Base-by-base conservation (phyloP, 2,329 filamentous ascomycete genomes). In the Pseudogymnoascus sp. region DNA sequence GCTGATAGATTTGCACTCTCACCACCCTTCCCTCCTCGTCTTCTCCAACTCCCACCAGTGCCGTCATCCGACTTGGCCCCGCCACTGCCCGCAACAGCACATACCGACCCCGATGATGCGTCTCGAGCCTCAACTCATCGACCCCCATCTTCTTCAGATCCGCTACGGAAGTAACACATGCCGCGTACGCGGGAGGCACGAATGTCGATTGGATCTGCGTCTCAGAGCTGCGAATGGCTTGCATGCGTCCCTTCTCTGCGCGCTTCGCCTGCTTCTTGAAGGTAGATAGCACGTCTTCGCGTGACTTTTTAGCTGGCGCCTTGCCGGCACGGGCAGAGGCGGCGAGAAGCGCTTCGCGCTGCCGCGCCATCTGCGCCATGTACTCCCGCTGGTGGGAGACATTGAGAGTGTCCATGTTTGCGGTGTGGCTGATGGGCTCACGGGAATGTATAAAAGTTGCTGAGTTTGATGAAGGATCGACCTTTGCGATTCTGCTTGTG, bases 1-100 rank as follows among this genome's bases (percentile, higher is more conserved):
- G 77, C 73, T n/a, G 75, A 53, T 81, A 73, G 63, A 79, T 76
- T 0, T 81, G 66, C 63, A 78, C 72, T 1, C 81, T 66, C 18
- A 75, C 7, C 1, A 77, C 68, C 34, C 67, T 59, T 0, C 62
- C 64, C 21, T 31, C 31, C 36, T 68, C 65, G 46, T 69, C 67
- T 44, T 69, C 67, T 3, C 61, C 65, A 1, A 69, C 25, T 3
- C 70, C 67, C 68, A 74, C 74, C 23, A 75, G 69, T 0, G 71
- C 72, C 3, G 70, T 72, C 64, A 75, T 73, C 4, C 62, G 68
- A 28, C 64, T 64, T 18, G 67, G 63, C 7, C 63, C 64, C 25
- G 61, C 42, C 25, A 63, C 56, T 14, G 64, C 62, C 21, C 59
- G 36, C 25, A 67, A 46, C 23, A 77, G 28, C 5, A 77, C 61